Base-by-base conservation (phyloP, 768 basidiomycete genomes). In the Lentinula lateritia region DNA sequence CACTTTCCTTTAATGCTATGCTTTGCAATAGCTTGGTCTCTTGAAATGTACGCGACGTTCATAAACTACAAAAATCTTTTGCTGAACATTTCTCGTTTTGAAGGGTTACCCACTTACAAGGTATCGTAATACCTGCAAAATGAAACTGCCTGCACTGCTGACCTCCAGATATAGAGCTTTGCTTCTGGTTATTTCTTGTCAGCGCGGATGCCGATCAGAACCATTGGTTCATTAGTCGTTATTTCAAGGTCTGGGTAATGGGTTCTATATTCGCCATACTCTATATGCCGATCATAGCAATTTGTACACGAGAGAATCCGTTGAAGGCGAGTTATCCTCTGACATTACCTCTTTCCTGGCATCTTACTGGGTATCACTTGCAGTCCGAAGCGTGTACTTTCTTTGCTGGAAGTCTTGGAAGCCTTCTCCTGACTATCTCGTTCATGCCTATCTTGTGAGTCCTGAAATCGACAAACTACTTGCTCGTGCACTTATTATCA, bases 141-240 rank as follows among this genome's bases (percentile, higher is more conserved):
- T 32, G 13, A 10, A 15, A 15, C 1, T 38, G 7, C n/a, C 9
- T n/a, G 5, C 15, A 10, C 3, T 54, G 6, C 35, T 36, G 3
- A n/a, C 28, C n/a, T 20, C 18, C 20, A 34, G 23, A n/a, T 50
- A 55, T 61, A 91, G 92, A 94, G 66, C 78, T 93, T 0, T 93
- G 90, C 67, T 94, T 94, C 70, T 93, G 92, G 92, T 74, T 93
- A 15, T 94, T 91, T 75, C 81, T 93, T 38, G 76, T 93, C 52
- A 89, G 88, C 60, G 76, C 88, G 2, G 76, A 81, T n/a, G 77
- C 85, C 0, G 71, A 72, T 1, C 83, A 88, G 64, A 86, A 83
- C 66, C 81, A 90, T 66, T 93, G 92, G 92, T 93, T 93, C 76
- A 74, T 76, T 15, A 90, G 84, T 67, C 63, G 75, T n/a, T 91